Conservation (phyloP, 352 stramenopile genomes). For the Phytopythium kandeliae region DNA sequence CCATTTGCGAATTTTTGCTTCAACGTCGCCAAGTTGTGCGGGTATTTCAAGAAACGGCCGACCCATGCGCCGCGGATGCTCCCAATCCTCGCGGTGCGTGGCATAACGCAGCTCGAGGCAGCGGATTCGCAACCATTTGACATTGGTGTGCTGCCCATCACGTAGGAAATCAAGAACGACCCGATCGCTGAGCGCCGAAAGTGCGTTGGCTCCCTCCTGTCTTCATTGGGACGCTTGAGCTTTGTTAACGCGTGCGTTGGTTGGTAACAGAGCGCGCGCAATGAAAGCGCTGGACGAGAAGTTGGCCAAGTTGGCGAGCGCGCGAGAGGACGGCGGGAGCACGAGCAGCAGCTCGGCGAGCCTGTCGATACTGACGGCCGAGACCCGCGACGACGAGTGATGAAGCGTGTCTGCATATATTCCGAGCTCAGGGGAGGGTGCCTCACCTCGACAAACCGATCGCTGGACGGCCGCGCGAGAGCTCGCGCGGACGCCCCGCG, state of each 20-base stretch:
- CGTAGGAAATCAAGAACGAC: conserved; percentile 50
- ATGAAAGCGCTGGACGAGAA: conserved; percentile 89
- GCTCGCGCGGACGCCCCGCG: background rate
- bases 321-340: conserved; percentile 14
- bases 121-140: background rate
- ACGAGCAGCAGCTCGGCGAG: conserved; percentile 7
- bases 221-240: background rate
- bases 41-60: conserved; percentile 78
- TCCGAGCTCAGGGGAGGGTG: background rate
- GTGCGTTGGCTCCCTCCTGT: conserved; percentile 22
- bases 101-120: too few species aligned
- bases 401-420: background rate
- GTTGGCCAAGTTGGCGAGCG: conserved; percentile 70
- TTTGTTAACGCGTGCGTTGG: background rate
- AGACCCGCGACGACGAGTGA: conserved; percentile 20
- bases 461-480: background rate
- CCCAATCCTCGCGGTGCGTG: conserved; percentile 50
- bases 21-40: conserved; percentile 79
- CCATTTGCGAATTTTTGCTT: conserved; percentile 76
- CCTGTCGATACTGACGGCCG: conserved; percentile 21
- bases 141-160: background rate
- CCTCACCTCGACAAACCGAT: background rate
- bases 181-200: conserved; percentile 85
- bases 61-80: conserved; percentile 53
- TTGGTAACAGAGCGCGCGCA: conserved; percentile 48